Evolutionary conservation across 441 rosid genomes (phyloP).

Genomic region (Kokia cookei): DNA sequence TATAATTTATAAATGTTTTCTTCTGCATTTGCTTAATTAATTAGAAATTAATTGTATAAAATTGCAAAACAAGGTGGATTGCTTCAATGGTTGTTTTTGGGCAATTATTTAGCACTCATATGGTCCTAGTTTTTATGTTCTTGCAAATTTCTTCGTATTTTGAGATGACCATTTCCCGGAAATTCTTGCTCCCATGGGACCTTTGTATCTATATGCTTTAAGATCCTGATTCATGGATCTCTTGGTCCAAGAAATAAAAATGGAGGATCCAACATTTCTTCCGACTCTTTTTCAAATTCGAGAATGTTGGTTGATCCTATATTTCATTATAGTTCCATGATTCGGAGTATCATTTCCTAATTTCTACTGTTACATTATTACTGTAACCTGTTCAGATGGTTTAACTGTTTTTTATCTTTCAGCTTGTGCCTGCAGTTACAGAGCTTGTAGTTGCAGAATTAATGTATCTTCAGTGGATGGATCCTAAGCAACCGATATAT

Average conservation of each 20-base stretch:
- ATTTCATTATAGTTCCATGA: too few species aligned
- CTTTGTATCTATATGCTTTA: background rate
- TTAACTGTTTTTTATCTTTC: constrained; percentile 18
- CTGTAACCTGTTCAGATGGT: background rate
- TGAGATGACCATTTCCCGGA: background rate
- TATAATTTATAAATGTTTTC: background rate
- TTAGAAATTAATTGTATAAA: background rate
- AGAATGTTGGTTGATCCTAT: too few species aligned
- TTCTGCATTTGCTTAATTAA: background rate
- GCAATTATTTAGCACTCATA: background rate
- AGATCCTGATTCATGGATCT: background rate
- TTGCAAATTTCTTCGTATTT: background rate
- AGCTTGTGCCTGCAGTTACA: constrained; percentile 84
- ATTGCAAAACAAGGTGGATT: background rate
- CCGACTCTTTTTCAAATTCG: too few species aligned
- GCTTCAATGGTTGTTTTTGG: background rate
- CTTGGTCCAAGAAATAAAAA: background rate
- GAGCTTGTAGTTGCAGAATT: constrained; percentile 75
- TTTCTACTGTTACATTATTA: background rate
- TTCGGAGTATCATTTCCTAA: background rate
- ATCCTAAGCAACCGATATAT: constrained; percentile 67
- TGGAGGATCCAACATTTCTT: too few species aligned
- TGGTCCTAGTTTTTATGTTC: background rate
- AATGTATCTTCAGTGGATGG: constrained; percentile 77
- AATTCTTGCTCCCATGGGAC: background rate